Evolutionary conservation across 306 rosid species (phyloP), one percentile per base, ranked within the genome.

Genomic region (Crotalaria pallida): DNA sequence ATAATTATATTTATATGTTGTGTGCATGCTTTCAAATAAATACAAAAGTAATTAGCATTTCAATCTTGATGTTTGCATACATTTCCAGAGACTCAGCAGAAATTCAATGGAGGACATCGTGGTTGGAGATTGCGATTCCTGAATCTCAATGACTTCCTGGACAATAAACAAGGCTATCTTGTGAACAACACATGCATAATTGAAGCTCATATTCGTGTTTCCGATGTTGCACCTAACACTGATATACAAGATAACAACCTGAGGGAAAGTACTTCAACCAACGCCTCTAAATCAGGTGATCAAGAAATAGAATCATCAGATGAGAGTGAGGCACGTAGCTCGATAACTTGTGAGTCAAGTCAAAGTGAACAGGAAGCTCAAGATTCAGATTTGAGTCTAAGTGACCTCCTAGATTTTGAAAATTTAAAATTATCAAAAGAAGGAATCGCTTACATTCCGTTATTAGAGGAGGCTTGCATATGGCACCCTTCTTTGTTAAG

Each of bases 81-180:
- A 13, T 40, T 16, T 44, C 65, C 71, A 91, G 96, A 88, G 77
- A 87, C 97, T 12, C 90, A 85, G 6, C 96, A 91, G 75, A 90
- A 87, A 70, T 91, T 91, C 83, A 92, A 88, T 69, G 87, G 87
- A 22, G 84, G 97, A 67, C 80, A 88, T 80, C 89, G 93, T 61
- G 85, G 89, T 59, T 92, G 97, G 97, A 96, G 97, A 38, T 85
- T 93, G 19, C 66, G 76, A 48, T 89, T 92, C 67, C 76, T 92
- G 83, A 84, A 78, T 70, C 90, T 89, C 0, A 49, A 80, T 69
- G 97, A 87, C 45, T 88, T 92, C 73, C 77, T 80, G 58, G 96
- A 92, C 57, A 80, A 83, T 6, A 68, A 72, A 60, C 84, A 88
- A 60, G 97, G 97, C 10, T 92, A 84, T 72, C 87, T 92, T 47